A percentile compares a stretch with the other conserved stretches of the same genome.
Conservation (phyloP, 2,329 filamentous ascomycete species). For the Apiospora pterosperma region DNA sequence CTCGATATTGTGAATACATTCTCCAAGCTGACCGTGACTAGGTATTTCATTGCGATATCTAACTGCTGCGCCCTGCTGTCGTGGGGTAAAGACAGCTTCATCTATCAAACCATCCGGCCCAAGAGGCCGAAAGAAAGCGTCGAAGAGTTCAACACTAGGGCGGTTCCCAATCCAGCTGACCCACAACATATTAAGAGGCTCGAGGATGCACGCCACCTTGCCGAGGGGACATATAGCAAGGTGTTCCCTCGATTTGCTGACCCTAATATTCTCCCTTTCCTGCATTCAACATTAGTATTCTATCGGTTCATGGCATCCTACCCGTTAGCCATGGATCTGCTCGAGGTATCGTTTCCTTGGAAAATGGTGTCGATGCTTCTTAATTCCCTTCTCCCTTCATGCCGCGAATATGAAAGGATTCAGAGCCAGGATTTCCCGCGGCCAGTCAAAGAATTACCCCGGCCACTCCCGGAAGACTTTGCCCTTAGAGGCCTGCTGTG, state of each 20-base stretch:
- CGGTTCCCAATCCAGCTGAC: constrained; percentile 16
- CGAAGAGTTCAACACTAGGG: constrained; percentile 1
- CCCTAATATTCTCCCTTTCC: constrained; percentile 56
- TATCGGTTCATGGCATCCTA: constrained; percentile 42
- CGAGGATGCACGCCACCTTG: constrained; percentile 17
- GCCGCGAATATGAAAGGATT: constrained; percentile 30
- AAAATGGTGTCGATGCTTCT: constrained; percentile 37
- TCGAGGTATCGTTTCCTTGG: constrained; percentile 52
- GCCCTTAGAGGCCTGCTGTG: constrained; percentile 62
- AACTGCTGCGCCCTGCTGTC: constrained; percentile 51
- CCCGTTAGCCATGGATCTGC: constrained; percentile 37
- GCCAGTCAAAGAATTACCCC: constrained; percentile 38
- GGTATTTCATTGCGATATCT: constrained; percentile 54
- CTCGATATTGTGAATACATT: not conserved
- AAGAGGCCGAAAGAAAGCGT: constrained; percentile 6
- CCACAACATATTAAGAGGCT: constrained; percentile 13
- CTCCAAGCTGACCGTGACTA: constrained; percentile 26
- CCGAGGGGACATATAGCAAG: constrained; percentile 25
- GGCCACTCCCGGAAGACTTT: constrained; percentile 68
- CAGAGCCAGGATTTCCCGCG: constrained; percentile 43
- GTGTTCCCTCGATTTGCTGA: constrained; percentile 53
- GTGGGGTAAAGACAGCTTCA: constrained; percentile 45
- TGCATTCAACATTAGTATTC: constrained; percentile 62
- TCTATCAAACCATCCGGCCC: constrained; percentile 38
- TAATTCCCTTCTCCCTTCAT: constrained; percentile 33